Evolutionary conservation across 2,329 filamentous ascomycete species (phyloP), one percentile per base, ranked within the genome.

Genomic region (Fulvia fulva): DNA sequence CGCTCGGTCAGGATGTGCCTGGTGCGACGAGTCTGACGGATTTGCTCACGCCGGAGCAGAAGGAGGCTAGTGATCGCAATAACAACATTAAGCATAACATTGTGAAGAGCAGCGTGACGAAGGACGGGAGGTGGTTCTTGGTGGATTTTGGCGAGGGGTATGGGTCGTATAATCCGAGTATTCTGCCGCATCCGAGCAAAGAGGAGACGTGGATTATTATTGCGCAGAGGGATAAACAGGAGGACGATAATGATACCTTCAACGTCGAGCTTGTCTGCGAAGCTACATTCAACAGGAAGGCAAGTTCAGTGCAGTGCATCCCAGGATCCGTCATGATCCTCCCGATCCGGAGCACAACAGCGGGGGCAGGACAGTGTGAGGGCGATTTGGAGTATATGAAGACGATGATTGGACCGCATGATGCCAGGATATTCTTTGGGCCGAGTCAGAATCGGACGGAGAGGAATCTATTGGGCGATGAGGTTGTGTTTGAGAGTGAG

Each of bases 341-440:
- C 23, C 57, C 57, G 6, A 53, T 59, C n/a, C 46, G 53, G 14
- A 53, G 49, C 11, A 57, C 55, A 5, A 26, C 21, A 12, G 47
- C 47, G 3, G 47, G 23, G 26, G 25, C 30, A 19, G 47, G 47
- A 5, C 73, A 76, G 7, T 84, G 81, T 62, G 46, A 4, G 7
- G 58, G 34, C 9, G 54, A 52, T 19, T 25, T 53, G 25, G 37
- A 23, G 9, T 53, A 46, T 22, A 63, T 72, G 45, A 54, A 57
- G 28, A 23, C 34, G n/a, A 30, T 56, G 26, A 56, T 55, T 12
- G 83, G 83, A 0, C 82, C 83, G 0, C 82, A 83, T 60, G 83
- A 85, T 63, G 82, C 81, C 1, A 76, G 83, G 6, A 78, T 83
- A 5, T 83, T 85, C 62, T 78, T 78, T 57, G 81, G 80, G 0